Evolutionary conservation across 2,329 filamentous ascomycete species (phyloP).

Genomic region (Colletotrichum australisinense): DNA sequence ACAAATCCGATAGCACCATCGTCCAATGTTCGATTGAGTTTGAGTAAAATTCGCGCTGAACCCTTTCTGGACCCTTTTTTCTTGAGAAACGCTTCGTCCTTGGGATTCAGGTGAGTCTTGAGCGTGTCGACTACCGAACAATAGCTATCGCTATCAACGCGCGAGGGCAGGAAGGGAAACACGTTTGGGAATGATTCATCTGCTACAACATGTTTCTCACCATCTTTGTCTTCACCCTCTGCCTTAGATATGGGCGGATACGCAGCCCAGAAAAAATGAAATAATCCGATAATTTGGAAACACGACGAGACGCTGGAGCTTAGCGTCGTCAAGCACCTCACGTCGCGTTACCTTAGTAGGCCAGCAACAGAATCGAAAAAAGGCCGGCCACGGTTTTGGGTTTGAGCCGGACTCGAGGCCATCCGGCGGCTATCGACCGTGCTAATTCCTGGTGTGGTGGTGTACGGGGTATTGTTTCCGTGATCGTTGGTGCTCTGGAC

Average conservation of each 20-base stretch:
- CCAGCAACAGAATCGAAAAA: background rate
- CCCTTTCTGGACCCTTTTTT: background rate
- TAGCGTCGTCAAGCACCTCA: background rate
- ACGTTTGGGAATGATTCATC: no score
- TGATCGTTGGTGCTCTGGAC: no score
- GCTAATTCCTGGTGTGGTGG: background rate
- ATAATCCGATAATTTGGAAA: background rate
- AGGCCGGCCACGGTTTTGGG: background rate
- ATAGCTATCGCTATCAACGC: no score
- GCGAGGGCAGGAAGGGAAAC: no score
- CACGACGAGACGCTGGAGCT: background rate
- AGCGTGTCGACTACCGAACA: no score
- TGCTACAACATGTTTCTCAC: no score
- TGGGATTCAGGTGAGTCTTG: conserved; percentile 5
- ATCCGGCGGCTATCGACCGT: background rate
- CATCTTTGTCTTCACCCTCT: background rate
- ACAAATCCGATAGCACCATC: background rate
- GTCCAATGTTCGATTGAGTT: conserved; percentile 9
- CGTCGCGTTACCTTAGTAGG: background rate
- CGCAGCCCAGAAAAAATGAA: background rate
- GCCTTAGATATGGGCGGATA: background rate
- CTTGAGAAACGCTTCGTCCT: background rate
- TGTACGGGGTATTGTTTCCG: background rate
- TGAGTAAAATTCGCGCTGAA: background rate
- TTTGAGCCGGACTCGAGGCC: background rate